Base-by-base conservation (phyloP, 73 alveolate genomes). In the Uronychia setigera region DNA sequence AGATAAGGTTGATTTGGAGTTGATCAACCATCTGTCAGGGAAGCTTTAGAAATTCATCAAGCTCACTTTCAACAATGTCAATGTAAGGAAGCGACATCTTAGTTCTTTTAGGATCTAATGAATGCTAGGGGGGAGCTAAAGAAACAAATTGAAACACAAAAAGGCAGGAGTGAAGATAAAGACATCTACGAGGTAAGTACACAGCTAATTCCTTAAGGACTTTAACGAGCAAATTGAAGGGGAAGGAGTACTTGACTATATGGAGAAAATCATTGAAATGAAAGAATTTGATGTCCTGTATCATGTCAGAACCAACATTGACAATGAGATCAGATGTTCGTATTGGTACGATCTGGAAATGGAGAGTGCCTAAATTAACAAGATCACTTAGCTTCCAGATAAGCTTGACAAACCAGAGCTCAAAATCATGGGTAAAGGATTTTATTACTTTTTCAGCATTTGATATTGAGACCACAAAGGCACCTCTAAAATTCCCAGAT, bases 381-480 rank as follows among this genome's bases (percentile, higher is more conserved):
- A 85, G 29, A 86, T 95, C 35, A 74, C 75, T 0, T 96, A 93
- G 60, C 27, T 93, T 35, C 87, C 87, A 1, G 98, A 96, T 26
- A 96, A 91, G 78, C 89, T 97, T 0, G 95, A 96, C 34, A 92
- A 94, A 88, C 98, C 98, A 60, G 98, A 96, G 33, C 92, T 97
- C 31, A 96, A 96, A 87, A 94, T 92, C 57, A 82, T 97, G 77
- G 67, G 67, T 46, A 46, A n/a, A n/a, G n/a, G n/a, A n/a, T n/a
- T 46, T 19, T 19, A 82, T 82, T 11, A 87, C 25, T 59, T 78
- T 75, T 87, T 79, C 35, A 46, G 98, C 99, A 35, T 97, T 97
- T 84, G 99, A 97, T 97, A 97, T 97, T 78, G 99, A 97, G 88
- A 97, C 99, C 77, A 94, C 98, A 30, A 97, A 98, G 93, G 97